Percentiles rank a stretch among this genome's conserved stretches.
phyloP scores from a whole-genome alignment of 169 alveolate species.

The Theileria luwenshuni region DNA sequence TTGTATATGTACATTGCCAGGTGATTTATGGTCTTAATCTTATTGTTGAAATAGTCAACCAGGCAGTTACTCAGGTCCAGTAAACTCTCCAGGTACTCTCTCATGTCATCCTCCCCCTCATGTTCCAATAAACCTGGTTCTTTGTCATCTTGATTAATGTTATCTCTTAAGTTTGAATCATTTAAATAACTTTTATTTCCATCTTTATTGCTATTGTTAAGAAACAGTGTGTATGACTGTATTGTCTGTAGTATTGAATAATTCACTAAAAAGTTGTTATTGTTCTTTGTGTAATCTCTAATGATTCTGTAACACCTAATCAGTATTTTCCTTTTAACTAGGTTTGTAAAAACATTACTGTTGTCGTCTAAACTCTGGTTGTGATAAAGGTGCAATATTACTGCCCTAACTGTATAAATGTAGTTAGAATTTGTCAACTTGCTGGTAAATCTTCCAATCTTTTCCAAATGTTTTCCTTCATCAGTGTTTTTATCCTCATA shows the following conservation, averaged over 20 bases:
- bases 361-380: neutral
- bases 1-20: neutral
- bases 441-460: no score
- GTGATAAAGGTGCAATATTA: neutral
- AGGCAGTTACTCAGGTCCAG: neutral
- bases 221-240: neutral
- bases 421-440: neutral
- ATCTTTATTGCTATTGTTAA: neutral
- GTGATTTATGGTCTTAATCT: neutral
- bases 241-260: conserved; percentile 1
- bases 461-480: no score
- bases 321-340: neutral
- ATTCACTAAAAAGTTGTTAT: neutral
- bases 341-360: no score
- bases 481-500: no score
- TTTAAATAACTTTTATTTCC: no score
- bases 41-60: neutral
- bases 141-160: no score
- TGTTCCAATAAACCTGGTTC: neutral
- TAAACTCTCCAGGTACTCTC: neutral
- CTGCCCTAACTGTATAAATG: neutral
- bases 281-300: neutral
- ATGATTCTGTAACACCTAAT: neutral
- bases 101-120: neutral
- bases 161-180: no score